These are phyloP conservation scores for Diddensiella transvaalensis DNA, from an alignment of 805 yeast genomes.

Conservation along the genomic window DNA sequence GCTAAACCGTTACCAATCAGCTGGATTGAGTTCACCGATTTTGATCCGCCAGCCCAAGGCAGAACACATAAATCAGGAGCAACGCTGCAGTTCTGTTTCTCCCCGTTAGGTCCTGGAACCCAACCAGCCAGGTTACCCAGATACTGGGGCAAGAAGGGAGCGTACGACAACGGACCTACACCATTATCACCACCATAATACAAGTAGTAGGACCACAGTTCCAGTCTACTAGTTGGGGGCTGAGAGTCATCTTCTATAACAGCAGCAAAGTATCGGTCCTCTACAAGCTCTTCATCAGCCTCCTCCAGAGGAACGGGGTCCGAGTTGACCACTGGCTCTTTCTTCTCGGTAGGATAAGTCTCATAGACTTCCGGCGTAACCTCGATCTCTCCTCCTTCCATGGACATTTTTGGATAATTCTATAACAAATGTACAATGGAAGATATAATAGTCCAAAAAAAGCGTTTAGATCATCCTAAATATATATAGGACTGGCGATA, in stretches of 20 bases:
- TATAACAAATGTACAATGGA: not conserved
- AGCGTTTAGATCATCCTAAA: no score
- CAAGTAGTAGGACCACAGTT: conserved; percentile 15
- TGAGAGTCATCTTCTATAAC: conserved; percentile 6
- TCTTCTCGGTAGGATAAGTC: not conserved
- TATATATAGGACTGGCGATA: no score
- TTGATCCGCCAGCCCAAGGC: conserved; percentile 16
- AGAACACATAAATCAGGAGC: conserved; percentile 13
- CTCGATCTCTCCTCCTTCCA: not conserved
- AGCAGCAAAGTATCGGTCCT: conserved; percentile 6
- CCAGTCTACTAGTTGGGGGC: conserved; percentile 15
- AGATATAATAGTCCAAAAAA: no score
- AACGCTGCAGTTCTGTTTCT: conserved; percentile 9
- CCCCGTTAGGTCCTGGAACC: conserved; percentile 15
- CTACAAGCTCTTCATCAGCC: conserved; percentile 2
- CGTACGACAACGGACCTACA: conserved; percentile 17
- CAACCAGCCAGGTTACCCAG: conserved; percentile 13
- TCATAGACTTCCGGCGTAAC: not conserved
- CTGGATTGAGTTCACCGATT: conserved; percentile 12
- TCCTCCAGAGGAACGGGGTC: not conserved
- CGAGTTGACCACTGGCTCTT: not conserved
- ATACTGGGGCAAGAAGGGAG: conserved; percentile 17
- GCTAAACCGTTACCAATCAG: conserved; percentile 18
- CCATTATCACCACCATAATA: conserved; percentile 20
- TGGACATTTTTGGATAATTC: not conserved